Base-by-base conservation (phyloP, 108 stramenopile species). In the Aurantiochytrium sp. region DNA sequence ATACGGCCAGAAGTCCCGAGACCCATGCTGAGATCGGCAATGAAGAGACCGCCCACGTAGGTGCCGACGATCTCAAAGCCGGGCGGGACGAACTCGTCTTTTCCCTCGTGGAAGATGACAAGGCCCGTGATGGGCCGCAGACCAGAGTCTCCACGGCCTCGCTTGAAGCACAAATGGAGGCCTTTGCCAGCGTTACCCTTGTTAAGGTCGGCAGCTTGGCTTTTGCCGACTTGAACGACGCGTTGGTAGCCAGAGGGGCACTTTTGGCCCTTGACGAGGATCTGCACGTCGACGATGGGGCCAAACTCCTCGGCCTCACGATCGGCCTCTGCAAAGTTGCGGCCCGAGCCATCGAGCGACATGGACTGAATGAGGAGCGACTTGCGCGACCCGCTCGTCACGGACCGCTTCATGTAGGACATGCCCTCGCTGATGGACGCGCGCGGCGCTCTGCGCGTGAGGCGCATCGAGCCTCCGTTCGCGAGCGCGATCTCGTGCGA, bases 11-110 rank as follows among this genome's bases (percentile, higher is more conserved):
- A 14, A 8, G 76, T 45, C 18, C 49, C 49, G 14, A 25, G 51
- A 43, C 76, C 76, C n/a, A 83, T 21, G 51, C 49, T 53, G 25
- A 83, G 51, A 53, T 83, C 76, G 19, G 76, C 76, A 23, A 83
- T 23, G n/a, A 83, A 83, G 49, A 25, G 45, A 83, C 51, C 51
- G 28, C 49, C 45, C 10, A 83, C 6, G 4, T 53, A 53, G 51
- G 76, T 53, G 49, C 76, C 76, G 6, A 83, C 76, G 51, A 83
- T 83, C 28, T 83, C 76, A 83, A 45, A 83, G 45, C 76, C 76
- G 25, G 76, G 76, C 25, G 76, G 76, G 28, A 83, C 76, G 4
- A 83, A 83, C 76, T 83, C 76, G n/a, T 83, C 76, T 23, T 83
- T 83, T 8, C 25, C 51, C 76, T 83, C 76, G 25, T 53, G 76